phyloP scores from a whole-genome alignment of 768 basidiomycete genomes.

The Mycena amicta region DNA sequence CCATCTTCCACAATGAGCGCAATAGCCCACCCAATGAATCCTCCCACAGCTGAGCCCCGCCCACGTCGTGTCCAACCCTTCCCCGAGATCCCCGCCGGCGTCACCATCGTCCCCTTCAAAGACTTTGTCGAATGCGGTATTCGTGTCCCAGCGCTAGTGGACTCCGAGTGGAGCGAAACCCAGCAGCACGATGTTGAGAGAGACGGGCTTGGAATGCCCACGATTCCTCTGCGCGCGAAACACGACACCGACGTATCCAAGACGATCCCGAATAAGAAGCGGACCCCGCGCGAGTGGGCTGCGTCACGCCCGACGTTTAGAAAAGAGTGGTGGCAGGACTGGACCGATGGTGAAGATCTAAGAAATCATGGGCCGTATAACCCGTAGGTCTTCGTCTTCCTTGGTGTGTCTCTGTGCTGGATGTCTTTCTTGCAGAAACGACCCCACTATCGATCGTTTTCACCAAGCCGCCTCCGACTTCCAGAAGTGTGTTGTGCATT shows the following conservation, averaged over 20 bases:
- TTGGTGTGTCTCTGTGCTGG: too few species aligned
- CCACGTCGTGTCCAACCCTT: not conserved
- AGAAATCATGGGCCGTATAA: constrained; percentile 48
- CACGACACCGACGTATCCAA: constrained; percentile 61
- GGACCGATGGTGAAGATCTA: constrained; percentile 62
- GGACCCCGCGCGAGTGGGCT: constrained; percentile 34
- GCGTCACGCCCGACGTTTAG: constrained; percentile 13
- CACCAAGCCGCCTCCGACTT: constrained; percentile 64
- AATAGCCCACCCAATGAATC: too few species aligned
- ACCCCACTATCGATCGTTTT: constrained; percentile 63
- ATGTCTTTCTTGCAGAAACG: too few species aligned
- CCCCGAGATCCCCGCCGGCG: constrained; percentile 29
- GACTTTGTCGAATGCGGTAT: constrained; percentile 62
- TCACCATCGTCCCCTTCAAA: constrained; percentile 55
- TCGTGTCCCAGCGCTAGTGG: constrained; percentile 33
- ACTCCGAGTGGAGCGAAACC: too few species aligned
- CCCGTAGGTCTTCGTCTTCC: constrained; percentile 42
- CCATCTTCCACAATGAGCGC: too few species aligned
- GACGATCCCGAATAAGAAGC: constrained; percentile 55
- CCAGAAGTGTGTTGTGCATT: constrained; percentile 23
- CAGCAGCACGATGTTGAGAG: constrained; percentile 66
- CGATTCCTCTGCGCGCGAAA: constrained; percentile 52
- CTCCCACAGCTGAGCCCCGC: not conserved
- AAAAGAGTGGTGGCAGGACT: constrained; percentile 69
- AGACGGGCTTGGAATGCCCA: constrained; percentile 70